phyloP scores from a whole-genome alignment of 2,329 filamentous ascomycete genomes.

The Harringtonia aguacate region DNA sequence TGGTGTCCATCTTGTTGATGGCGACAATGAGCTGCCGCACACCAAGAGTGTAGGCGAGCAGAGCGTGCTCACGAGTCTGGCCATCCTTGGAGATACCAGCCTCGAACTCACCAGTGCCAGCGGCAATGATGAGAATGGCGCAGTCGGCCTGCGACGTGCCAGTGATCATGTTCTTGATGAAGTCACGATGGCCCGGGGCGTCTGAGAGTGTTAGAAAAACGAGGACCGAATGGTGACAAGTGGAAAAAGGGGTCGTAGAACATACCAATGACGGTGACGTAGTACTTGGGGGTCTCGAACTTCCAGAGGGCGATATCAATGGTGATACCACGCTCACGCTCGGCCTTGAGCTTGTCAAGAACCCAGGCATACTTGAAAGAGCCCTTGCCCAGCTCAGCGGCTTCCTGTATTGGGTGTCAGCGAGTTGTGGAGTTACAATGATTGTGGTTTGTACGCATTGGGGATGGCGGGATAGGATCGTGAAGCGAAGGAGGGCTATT shows the following conservation, averaged over 20 bases:
- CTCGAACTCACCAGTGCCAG: conserved; percentile 99
- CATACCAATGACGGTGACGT: conserved; percentile 93
- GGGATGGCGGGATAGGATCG: background rate
- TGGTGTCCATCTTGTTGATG: conserved; percentile 99
- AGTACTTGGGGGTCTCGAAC: conserved; percentile 98
- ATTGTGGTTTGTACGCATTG: background rate
- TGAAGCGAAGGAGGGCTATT: too few relatives aligned
- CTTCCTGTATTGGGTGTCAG: conserved; percentile 55
- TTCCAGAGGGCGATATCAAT: conserved; percentile 99
- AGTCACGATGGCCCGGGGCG: conserved; percentile 99
- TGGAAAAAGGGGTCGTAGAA: conserved; percentile 11
- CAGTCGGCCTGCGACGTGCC: conserved; percentile 99
- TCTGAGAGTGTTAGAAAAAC: conserved; percentile 38
- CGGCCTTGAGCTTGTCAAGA: conserved; percentile 99
- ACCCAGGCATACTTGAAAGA: conserved; percentile 99
- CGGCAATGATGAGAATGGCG: conserved; percentile 99
- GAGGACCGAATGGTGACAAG: too few relatives aligned
- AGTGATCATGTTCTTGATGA: conserved; percentile 99
- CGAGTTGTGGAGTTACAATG: background rate
- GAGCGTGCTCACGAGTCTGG: conserved; percentile 99
- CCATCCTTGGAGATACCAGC: conserved; percentile 99
- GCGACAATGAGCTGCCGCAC: conserved; percentile 99
- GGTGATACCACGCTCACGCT: conserved; percentile 99
- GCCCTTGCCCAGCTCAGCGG: conserved; percentile 97
- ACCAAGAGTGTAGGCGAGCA: conserved; percentile 99